Evolutionary conservation across 2,329 filamentous ascomycete genomes (phyloP), one percentile per base, ranked within the genome.

Genomic region (Diaporthe ilicicola): DNA sequence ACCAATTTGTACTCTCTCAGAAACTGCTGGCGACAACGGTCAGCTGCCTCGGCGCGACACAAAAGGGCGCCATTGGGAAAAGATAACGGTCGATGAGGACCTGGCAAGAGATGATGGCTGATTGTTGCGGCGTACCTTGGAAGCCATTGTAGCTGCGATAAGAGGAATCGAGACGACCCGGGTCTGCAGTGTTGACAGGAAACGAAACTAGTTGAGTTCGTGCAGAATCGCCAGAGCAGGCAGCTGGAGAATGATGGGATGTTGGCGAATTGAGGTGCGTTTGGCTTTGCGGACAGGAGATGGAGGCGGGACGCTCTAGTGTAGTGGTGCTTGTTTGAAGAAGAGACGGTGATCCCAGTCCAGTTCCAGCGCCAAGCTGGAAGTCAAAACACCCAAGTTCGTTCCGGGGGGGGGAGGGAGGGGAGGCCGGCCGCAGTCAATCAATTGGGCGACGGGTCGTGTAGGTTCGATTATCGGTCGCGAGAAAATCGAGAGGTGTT

Each of bases 1-100:
- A 99, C 96, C 85, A 97, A 85, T 86, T 97, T 97, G 85, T 97
- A 97, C 86, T 96, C 93, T 89, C 93, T 88, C 81, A 95, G 86
- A 81, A 95, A 95, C 92, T 95, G 79, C 64, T 71, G 48, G 44
- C 39, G 44, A 59, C 4, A 50, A 48, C 44, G 54, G 67, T 72
- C 64, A 72, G 70, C 44, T 10, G 22, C 27, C 27, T 24, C 32
- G 54, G 42, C 44, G 34, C 37, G 42, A 32, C n/a, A n/a, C 19
- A 48, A 22, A 2, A 56, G 37, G 48, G 67, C n/a, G 55, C 69
- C 72, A 77, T 56, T 78, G 77, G 37, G 32, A 46, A 46, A 48
- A 50, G 32, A 24, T 67, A 19, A 64, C 19, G 59, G 29, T 44
- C 39, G 24, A 27, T 15, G 24, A 17, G 51, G 19, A 27, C 44